phyloP scores from a whole-genome alignment of 768 basidiomycete genomes.

The Mycena venus region DNA sequence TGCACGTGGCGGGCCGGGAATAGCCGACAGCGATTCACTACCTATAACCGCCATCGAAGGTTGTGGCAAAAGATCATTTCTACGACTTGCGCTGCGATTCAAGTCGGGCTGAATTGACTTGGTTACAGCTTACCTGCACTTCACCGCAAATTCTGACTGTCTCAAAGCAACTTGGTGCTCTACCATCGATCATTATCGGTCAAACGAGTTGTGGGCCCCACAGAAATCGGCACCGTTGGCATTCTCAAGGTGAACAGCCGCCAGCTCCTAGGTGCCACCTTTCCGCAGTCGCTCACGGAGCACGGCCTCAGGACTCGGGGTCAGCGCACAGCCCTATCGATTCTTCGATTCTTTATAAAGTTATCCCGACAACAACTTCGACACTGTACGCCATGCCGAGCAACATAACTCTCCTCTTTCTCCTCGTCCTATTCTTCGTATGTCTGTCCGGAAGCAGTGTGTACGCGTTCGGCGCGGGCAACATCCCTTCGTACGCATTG shows the following conservation, averaged over 20 bases:
- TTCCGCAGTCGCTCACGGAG: not conserved
- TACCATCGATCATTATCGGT: not conserved
- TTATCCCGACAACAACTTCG: conserved; percentile 44
- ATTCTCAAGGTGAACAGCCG: not conserved
- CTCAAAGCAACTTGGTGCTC: not conserved
- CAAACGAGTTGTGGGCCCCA: not conserved
- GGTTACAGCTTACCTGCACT: too few relatives aligned
- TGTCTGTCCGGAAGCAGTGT: conserved; percentile 71
- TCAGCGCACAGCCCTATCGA: conserved; percentile 7
- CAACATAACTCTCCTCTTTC: conserved; percentile 55
- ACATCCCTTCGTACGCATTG: conserved; percentile 78
- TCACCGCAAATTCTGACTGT: not conserved
- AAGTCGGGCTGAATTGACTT: too few relatives aligned
- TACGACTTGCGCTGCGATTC: too few relatives aligned
- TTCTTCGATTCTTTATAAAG: conserved; percentile 1
- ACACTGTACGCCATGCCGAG: conserved; percentile 46
- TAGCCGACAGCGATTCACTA: too few relatives aligned
- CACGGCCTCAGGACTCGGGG: not conserved
- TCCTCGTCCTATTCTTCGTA: conserved; percentile 67
- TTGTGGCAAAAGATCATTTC: too few relatives aligned
- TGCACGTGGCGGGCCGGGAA: too few relatives aligned
- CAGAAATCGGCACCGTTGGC: not conserved
- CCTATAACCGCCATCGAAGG: too few relatives aligned
- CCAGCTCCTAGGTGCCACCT: not conserved
- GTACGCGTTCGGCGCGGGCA: conserved; percentile 86